Percentiles rank a stretch among this genome's conserved stretches.
Evolutionary conservation across 176 grass and related monocot genomes (phyloP).

Genomic region (Carex cristatella): DNA sequence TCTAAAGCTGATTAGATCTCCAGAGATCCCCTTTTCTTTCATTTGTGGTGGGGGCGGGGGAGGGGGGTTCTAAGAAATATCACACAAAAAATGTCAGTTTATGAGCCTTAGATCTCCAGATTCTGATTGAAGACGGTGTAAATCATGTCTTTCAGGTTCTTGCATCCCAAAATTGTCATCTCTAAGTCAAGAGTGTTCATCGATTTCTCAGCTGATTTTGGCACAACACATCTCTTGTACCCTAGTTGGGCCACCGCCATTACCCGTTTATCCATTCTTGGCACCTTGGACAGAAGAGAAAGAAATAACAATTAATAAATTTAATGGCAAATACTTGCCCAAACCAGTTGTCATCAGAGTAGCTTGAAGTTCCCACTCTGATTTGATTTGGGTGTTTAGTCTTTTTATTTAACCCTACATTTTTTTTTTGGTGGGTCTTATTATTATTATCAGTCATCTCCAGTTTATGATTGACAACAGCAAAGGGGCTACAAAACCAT

Average conservation of each 20-base stretch:
- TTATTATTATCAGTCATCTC: neutral
- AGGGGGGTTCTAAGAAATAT: neutral
- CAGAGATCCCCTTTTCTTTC: neutral
- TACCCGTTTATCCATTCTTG: slow-evolving; percentile 88
- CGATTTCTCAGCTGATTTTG: slow-evolving; percentile 50
- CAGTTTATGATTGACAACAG: neutral
- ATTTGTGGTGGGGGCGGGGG: neutral
- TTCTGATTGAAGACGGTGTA: slow-evolving; percentile 37
- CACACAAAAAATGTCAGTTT: neutral
- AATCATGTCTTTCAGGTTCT: slow-evolving; percentile 82
- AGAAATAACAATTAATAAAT: slow-evolving; percentile 1
- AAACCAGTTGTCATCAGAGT: neutral
- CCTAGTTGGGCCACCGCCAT: slow-evolving; percentile 64
- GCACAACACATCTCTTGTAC: slow-evolving; percentile 74
- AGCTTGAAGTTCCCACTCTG: neutral
- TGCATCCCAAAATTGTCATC: slow-evolving; percentile 62
- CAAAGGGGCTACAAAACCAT: neutral
- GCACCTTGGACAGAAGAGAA: slow-evolving; percentile 41
- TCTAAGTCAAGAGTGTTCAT: slow-evolving; percentile 38
- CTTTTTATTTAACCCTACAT: neutral
- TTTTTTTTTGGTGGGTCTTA: neutral
- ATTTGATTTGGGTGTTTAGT: neutral
- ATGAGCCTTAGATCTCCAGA: neutral
- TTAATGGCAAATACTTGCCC: neutral
- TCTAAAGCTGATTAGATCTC: neutral